These are phyloP conservation scores for Skeletonema menzelii DNA, from an alignment of 108 stramenopile genomes.

Conservation along the genomic window DNA sequence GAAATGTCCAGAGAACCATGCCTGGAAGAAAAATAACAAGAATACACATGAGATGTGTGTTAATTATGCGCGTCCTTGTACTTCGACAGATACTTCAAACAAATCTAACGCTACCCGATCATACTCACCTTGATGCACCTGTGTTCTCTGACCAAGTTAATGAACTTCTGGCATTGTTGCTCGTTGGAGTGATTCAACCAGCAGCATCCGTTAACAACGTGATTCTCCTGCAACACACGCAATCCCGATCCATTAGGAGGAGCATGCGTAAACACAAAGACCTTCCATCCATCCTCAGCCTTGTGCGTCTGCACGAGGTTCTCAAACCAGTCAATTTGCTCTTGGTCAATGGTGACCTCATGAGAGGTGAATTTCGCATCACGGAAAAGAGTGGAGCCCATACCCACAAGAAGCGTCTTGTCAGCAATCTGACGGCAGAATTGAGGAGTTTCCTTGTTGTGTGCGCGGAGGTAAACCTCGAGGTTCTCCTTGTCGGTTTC, in stretches of 20 bases:
- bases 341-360: slow-evolving; percentile 89
- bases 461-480: slow-evolving; percentile 57
- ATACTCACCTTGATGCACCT: slow-evolving; percentile 72
- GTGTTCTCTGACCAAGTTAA: slow-evolving; percentile 78
- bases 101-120: neutral
- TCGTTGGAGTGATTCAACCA: slow-evolving; percentile 85
- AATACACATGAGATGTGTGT: neutral
- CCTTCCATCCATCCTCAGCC: slow-evolving; percentile 88
- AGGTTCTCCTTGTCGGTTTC: slow-evolving; percentile 87
- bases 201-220: slow-evolving; percentile 88
- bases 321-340: slow-evolving; percentile 92
- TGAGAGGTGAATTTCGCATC: slow-evolving; percentile 89
- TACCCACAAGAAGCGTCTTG: slow-evolving; percentile 89
- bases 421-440: slow-evolving; percentile 81
- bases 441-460: slow-evolving; percentile 75
- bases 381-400: slow-evolving; percentile 84
- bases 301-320: slow-evolving; percentile 65
- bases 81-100: neutral
- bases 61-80: neutral
- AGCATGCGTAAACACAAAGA: slow-evolving; percentile 94
- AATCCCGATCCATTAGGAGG: slow-evolving; percentile 89
- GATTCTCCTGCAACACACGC: slow-evolving; percentile 87
- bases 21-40: neutral
- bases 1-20: slow-evolving; percentile 95
- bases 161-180: slow-evolving; percentile 66